A percentile compares a stretch with the other conserved stretches of the same genome.
Conservation (phyloP, 2,329 filamentous ascomycete species). For the Colletotrichum australisinense region DNA sequence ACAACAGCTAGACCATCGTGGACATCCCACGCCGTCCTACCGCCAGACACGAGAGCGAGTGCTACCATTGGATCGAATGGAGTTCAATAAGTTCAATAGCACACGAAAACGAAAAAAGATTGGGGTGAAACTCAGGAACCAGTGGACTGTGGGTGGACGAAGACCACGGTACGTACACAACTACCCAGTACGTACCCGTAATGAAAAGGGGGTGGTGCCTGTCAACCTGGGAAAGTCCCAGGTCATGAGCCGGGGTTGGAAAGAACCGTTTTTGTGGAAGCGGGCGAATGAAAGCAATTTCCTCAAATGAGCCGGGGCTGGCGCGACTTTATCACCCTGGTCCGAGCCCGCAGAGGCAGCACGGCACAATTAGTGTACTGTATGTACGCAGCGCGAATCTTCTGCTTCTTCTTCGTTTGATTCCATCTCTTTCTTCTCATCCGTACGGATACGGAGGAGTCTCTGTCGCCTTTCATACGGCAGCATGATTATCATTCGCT, state of each 20-base stretch:
- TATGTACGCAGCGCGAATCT: not conserved
- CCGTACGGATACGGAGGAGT: not conserved
- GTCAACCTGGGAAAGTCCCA: constrained; percentile 27
- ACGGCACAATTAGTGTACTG: not conserved
- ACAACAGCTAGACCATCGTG: constrained; percentile 1
- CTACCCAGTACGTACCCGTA: not conserved
- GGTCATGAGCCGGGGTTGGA: constrained; percentile 12
- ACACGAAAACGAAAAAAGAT: constrained; percentile 2
- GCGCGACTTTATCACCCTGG: constrained; percentile 30
- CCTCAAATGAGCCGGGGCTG: constrained; percentile 35
- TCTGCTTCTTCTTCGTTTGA: not conserved
- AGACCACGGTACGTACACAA: no score
- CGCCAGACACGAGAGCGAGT: not conserved
- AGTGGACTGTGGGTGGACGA: not conserved
- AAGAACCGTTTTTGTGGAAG: constrained; percentile 20
- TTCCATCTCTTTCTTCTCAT: not conserved
- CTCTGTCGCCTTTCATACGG: not conserved
- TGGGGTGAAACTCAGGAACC: not conserved
- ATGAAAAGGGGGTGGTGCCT: constrained; percentile 26
- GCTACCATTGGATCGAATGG: constrained; percentile 25
- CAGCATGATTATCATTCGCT: not conserved
- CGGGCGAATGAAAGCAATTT: constrained; percentile 38
- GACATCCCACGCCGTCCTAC: constrained; percentile 1
- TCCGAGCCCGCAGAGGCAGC: not conserved
- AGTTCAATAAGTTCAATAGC: constrained; percentile 17